phyloP scores from a whole-genome alignment of 768 basidiomycete genomes.

The Rhodocollybia butyracea region DNA sequence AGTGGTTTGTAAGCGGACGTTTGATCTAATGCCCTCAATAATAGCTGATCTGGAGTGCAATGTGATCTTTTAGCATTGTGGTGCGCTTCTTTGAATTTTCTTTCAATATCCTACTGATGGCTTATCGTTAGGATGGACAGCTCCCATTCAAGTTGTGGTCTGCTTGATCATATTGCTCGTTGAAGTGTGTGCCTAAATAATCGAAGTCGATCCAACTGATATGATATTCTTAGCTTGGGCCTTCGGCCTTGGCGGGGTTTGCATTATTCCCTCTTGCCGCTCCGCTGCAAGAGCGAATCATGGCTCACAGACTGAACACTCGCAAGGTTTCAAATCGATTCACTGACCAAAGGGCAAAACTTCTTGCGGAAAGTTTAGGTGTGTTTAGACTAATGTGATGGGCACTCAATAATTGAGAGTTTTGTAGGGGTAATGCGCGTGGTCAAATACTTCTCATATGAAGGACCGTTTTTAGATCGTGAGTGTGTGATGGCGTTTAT shows the following conservation, averaged over 20 bases:
- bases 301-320: constrained; percentile 53
- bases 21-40: not conserved
- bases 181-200: constrained; percentile 32
- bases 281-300: constrained; percentile 62
- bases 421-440: constrained; percentile 57
- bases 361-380: constrained; percentile 64
- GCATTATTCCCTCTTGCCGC: constrained; percentile 59
- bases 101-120: no score
- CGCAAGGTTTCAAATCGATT: constrained; percentile 55
- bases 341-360: constrained; percentile 61
- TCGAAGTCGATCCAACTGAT: constrained; percentile 6
- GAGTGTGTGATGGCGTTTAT: constrained; percentile 15
- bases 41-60: not conserved
- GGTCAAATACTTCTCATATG: constrained; percentile 78
- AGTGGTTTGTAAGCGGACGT: constrained; percentile 62
- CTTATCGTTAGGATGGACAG: constrained; percentile 52
- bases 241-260: constrained; percentile 70
- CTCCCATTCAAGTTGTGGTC: constrained; percentile 60
- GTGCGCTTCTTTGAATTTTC: no score
- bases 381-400: constrained; percentile 10
- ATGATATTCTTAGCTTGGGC: constrained; percentile 47
- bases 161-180: constrained; percentile 59
- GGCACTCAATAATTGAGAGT: not conserved
- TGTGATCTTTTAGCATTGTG: constrained; percentile 5
- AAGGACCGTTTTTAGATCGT: constrained; percentile 65